A percentile compares a stretch with the other conserved stretches of the same genome.
Evolutionary conservation across 306 rosid species (phyloP).

Genomic region (Benincasa hispida): DNA sequence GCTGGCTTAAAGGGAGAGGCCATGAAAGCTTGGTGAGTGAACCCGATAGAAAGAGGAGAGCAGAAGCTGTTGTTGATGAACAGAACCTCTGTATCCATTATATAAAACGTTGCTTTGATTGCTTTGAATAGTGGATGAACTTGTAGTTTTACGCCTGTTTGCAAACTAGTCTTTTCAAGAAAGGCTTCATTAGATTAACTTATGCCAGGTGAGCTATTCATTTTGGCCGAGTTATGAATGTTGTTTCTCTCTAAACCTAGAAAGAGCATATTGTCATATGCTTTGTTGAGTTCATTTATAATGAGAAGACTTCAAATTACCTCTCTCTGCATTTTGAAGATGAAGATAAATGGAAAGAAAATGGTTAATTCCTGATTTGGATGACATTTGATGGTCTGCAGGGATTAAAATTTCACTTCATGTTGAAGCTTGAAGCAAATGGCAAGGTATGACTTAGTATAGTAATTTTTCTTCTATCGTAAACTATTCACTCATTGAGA

Average conservation of each 20-base stretch:
- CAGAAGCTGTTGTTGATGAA: background rate
- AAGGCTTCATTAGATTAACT: too few species aligned
- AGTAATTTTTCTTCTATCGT: background rate
- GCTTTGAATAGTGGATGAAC: background rate
- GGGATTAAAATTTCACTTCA: background rate
- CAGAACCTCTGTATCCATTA: too few species aligned
- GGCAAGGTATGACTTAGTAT: background rate
- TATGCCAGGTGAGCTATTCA: too few species aligned
- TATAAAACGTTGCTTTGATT: background rate
- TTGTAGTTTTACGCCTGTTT: too few species aligned
- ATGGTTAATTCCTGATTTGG: background rate
- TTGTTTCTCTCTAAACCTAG: background rate
- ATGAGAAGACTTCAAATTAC: background rate
- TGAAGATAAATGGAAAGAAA: background rate
- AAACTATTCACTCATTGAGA: background rate
- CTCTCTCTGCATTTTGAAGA: background rate
- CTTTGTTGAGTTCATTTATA: background rate
- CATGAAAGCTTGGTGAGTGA: background rate
- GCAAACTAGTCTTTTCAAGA: too few species aligned
- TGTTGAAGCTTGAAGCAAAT: background rate
- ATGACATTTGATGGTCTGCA: background rate
- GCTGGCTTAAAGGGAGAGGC: background rate
- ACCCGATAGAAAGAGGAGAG: background rate
- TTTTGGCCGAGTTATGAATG: background rate
- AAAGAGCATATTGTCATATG: background rate